Evolutionary conservation across 306 rosid species (phyloP), one percentile per base, ranked within the genome.

Genomic region (Dicorynia guianensis): DNA sequence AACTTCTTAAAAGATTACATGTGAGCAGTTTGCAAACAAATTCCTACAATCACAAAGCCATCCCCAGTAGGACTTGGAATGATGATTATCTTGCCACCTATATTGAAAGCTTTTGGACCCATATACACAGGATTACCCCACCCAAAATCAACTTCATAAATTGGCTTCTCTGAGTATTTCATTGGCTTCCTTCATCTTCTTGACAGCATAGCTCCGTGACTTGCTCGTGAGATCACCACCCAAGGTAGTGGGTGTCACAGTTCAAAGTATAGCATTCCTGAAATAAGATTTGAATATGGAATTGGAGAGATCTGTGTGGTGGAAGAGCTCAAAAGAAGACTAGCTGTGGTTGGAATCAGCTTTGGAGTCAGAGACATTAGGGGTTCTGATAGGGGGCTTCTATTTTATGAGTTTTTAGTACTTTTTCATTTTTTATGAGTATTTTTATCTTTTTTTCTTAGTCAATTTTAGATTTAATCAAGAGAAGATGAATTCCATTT

Each of bases 141-240:
- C 14, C 66, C 46, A 34, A 60, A 60, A 60, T 60, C 46, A 5
- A 4, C 44, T 4, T 39, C 12, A 36, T 60, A 60, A 0, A 34
- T 3, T 3, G 64, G 64, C 15, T 11, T 59, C 52, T 33, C 46
- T 72, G 25, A 72, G 13, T 15, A 11, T 59, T n/a, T 58, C 58
- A 10, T 59, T 60, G 1, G 69, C 67, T 47, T 46, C 67, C 33
- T 69, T 72, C 33, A 72, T 2, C 44, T 61, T 72, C 18, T 67
- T 34, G 0, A 69, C 59, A 44, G 56, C 68, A 59, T 43, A 44
- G 4, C 69, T 14, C 8, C 44, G 14, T 0, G 77, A 49, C n/a
- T 59, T 59, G 1, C 38, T 6, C 11, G 11, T 35, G 48, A 73
- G 11, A 3, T 59, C 60, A 0, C 77, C 60, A n/a, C 15, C 7